Evolutionary conservation across 2,329 filamentous ascomycete species (phyloP).

Genomic region (Neopestalotiopsis clavispora): DNA sequence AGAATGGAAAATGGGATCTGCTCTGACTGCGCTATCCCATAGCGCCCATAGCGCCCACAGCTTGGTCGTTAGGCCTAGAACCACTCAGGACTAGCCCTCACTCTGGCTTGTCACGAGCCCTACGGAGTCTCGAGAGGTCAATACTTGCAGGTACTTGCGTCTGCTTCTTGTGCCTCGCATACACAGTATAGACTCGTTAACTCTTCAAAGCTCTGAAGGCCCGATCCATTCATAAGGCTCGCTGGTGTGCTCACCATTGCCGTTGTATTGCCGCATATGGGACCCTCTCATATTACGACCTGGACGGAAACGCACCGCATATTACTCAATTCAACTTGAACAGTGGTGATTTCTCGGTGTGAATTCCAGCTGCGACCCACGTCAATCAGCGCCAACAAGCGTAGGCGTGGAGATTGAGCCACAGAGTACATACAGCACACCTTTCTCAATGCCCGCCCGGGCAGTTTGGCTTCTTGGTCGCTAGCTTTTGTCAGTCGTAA

Average conservation of each 20-base stretch:
- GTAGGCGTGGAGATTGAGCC: not conserved
- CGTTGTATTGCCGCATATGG: not conserved
- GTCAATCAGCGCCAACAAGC: not conserved
- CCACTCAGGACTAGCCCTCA: not conserved
- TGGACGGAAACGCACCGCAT: not conserved
- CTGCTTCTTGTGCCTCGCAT: no score
- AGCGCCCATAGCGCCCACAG: not conserved
- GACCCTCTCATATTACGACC: not conserved
- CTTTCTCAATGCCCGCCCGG: not conserved
- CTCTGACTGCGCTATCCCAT: not conserved
- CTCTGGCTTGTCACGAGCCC: not conserved
- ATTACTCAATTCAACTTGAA: not conserved
- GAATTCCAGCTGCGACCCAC: not conserved
- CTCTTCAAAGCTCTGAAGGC: not conserved
- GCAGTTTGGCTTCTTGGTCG: not conserved
- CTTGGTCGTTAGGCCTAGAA: not conserved
- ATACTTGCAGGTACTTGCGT: conserved; percentile 1
- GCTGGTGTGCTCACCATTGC: not conserved
- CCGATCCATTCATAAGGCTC: not conserved
- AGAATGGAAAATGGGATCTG: conserved; percentile 1
- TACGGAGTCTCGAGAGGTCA: not conserved
- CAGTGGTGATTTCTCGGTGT: not conserved
- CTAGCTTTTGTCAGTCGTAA: not conserved
- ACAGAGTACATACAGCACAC: not conserved
- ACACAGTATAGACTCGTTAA: no score